These are phyloP conservation scores for Beauveria pseudobassiana DNA, from an alignment of 2,329 filamentous ascomycete species.

Conservation along the genomic window DNA sequence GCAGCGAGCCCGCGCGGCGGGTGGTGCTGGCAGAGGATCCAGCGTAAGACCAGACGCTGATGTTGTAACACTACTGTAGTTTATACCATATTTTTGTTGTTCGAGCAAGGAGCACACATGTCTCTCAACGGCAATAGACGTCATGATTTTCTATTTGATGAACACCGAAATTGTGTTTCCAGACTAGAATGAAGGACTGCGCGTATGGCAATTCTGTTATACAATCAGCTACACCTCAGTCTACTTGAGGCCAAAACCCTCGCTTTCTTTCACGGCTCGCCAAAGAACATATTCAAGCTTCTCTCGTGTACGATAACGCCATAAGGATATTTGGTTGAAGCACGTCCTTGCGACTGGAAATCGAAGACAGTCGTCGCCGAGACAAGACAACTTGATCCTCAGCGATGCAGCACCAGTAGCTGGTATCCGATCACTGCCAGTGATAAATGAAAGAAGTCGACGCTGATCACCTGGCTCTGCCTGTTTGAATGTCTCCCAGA, in stretches of 20 bases:
- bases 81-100: slow-evolving; percentile 5
- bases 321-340: slow-evolving; percentile 78
- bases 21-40: slow-evolving; percentile 29
- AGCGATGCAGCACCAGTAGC: slow-evolving; percentile 79
- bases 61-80: slow-evolving; percentile 13
- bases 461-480: slow-evolving; percentile 63
- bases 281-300: slow-evolving; percentile 68
- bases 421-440: slow-evolving; percentile 82
- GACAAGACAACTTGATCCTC: slow-evolving; percentile 65
- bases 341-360: slow-evolving; percentile 86
- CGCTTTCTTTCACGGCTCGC: slow-evolving; percentile 81
- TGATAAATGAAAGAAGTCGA: slow-evolving; percentile 77
- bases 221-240: background rate
- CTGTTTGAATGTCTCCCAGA: slow-evolving; percentile 73
- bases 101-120: background rate
- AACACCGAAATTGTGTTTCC: background rate
- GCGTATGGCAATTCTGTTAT: background rate
- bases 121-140: background rate
- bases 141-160: background rate
- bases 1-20: slow-evolving; percentile 32
- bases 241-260: slow-evolving; percentile 83
- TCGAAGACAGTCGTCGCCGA: slow-evolving; percentile 65
- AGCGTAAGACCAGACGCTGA: slow-evolving; percentile 12
- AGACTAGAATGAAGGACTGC: background rate
- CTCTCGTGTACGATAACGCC: slow-evolving; percentile 59